Evolutionary conservation across 2,329 filamentous ascomycete genomes (phyloP).

Genomic region (Ceratocystis papillata): DNA sequence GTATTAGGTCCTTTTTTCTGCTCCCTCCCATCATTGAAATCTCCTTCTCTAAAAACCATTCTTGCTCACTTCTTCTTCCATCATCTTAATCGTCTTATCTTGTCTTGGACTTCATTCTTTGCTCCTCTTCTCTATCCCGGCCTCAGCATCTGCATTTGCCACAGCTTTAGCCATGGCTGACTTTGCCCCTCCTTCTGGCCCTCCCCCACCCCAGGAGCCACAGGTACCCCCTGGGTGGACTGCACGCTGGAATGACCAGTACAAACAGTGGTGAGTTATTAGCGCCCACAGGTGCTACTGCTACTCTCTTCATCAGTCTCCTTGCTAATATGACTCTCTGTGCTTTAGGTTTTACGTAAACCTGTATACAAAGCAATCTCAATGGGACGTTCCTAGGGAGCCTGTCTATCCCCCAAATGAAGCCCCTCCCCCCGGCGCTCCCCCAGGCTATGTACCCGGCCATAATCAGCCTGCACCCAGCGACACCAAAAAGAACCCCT

Average conservation of each 20-base stretch:
- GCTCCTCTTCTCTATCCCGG: too few species aligned
- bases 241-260: slow-evolving; percentile 74
- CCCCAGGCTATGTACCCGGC: slow-evolving; percentile 53
- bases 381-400: slow-evolving; percentile 75
- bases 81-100: neutral
- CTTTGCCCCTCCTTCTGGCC: slow-evolving; percentile 40
- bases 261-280: slow-evolving; percentile 61
- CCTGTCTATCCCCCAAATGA: slow-evolving; percentile 47
- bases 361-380: slow-evolving; percentile 72
- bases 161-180: slow-evolving; percentile 39
- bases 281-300: neutral
- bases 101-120: neutral
- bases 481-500: slow-evolving; percentile 62
- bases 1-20: neutral
- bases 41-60: neutral
- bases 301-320: slow-evolving; percentile 22
- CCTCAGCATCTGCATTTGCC: neutral
- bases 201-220: slow-evolving; percentile 51
- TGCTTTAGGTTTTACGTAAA: slow-evolving; percentile 74
- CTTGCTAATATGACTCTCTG: slow-evolving; percentile 13
- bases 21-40: neutral
- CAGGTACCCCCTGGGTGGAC: slow-evolving; percentile 62
- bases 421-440: slow-evolving; percentile 44
- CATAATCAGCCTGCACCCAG: slow-evolving; percentile 29
- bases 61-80: neutral